Percentiles rank a stretch among this genome's conserved stretches.
Evolutionary conservation across 768 basidiomycete species (phyloP).

Genomic region (Russula dissimulans): DNA sequence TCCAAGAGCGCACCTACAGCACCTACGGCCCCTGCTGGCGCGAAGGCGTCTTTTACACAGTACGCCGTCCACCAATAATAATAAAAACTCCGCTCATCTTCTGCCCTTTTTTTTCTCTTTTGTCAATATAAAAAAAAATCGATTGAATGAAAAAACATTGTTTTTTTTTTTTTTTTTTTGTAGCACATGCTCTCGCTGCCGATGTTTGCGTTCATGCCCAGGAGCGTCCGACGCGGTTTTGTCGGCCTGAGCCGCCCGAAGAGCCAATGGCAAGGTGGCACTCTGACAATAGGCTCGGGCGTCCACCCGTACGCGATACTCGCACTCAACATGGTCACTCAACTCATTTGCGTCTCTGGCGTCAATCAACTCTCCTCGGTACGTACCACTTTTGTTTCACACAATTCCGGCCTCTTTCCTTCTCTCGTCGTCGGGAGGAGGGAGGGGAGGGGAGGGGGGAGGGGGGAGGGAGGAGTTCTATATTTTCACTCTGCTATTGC

Average conservation of each 20-base stretch:
- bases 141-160: not conserved
- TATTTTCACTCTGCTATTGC: no score
- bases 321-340: slow-evolving; percentile 55
- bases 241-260: slow-evolving; percentile 23
- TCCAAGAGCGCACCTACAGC: slow-evolving; percentile 70
- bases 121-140: not conserved
- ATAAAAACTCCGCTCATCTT: no score
- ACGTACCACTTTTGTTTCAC: slow-evolving; percentile 21
- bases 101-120: not conserved
- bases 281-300: slow-evolving; percentile 3
- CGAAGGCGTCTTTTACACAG: slow-evolving; percentile 80
- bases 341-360: slow-evolving; percentile 74
- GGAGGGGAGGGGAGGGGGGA: no score
- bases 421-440: no score
- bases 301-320: slow-evolving; percentile 47
- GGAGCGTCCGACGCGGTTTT: slow-evolving; percentile 48
- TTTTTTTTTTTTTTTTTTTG: not conserved
- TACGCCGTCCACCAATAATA: slow-evolving; percentile 26
- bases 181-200: slow-evolving; percentile 79
- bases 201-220: slow-evolving; percentile 52
- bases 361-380: slow-evolving; percentile 79
- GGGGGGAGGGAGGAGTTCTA: no score
- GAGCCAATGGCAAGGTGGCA: no score
- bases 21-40: slow-evolving; percentile 73
- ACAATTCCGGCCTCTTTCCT: no score